phyloP scores from a whole-genome alignment of 2,329 filamentous ascomycete genomes.

The Xylaria sp. region DNA sequence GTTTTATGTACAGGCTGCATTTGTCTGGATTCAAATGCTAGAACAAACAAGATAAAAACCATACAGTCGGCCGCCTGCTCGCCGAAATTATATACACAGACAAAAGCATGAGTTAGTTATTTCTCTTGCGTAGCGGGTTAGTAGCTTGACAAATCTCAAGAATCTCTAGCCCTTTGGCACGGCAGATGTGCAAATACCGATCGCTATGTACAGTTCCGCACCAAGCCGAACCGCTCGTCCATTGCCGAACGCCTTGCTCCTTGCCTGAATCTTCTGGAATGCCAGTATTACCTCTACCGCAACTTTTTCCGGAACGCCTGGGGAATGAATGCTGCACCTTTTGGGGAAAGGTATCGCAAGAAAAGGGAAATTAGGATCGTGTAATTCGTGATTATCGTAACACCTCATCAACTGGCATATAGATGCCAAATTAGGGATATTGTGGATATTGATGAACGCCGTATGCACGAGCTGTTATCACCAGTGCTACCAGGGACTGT shows the following conservation, averaged over 20 bases:
- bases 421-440: constrained; percentile 43
- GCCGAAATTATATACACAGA: constrained; percentile 44
- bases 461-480: constrained; percentile 18
- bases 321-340: constrained; percentile 34
- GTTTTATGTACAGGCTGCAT: constrained; percentile 39
- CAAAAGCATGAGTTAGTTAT: constrained; percentile 38
- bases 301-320: constrained; percentile 44
- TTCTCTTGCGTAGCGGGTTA: constrained; percentile 25
- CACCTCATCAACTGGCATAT: constrained; percentile 46
- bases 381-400: constrained; percentile 47
- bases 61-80: constrained; percentile 10
- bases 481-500: neutral
- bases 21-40: constrained; percentile 35
- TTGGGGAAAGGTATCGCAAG: constrained; percentile 37
- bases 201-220: constrained; percentile 36
- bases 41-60: constrained; percentile 26
- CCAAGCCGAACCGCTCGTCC: constrained; percentile 24
- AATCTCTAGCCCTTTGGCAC: constrained; percentile 33
- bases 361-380: constrained; percentile 40
- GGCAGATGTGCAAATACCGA: constrained; percentile 35
- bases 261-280: constrained; percentile 40
- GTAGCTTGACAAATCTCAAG: constrained; percentile 38
- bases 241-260: constrained; percentile 42
- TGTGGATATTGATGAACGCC: constrained; percentile 37
- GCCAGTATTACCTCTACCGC: constrained; percentile 34